phyloP scores from a whole-genome alignment of 805 yeast genomes.

The Candida patagonica region DNA sequence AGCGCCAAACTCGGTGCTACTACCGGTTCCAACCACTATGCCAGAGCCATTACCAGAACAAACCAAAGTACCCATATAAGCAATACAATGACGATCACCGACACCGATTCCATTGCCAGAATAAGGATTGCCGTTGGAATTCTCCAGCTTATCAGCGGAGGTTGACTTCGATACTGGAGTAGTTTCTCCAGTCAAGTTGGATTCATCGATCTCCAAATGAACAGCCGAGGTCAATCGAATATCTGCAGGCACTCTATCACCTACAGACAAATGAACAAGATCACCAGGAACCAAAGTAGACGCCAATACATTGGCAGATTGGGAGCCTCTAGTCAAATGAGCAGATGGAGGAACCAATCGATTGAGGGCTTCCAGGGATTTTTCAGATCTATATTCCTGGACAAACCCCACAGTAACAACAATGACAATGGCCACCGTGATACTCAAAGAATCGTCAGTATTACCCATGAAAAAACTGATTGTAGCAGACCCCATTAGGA shows the following conservation, averaged over 20 bases:
- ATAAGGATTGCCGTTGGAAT: slow-evolving; percentile 21
- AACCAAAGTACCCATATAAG: slow-evolving; percentile 95
- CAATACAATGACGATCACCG: slow-evolving; percentile 66
- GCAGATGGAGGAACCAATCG: slow-evolving; percentile 96
- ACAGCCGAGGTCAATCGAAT: slow-evolving; percentile 69
- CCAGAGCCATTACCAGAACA: slow-evolving; percentile 95
- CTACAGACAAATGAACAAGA: slow-evolving; percentile 77
- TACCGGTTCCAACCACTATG: slow-evolving; percentile 83
- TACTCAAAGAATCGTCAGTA: slow-evolving; percentile 89
- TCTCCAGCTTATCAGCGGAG: slow-evolving; percentile 28
- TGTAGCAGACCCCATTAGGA: slow-evolving; percentile 82
- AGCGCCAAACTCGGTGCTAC: slow-evolving; percentile 84
- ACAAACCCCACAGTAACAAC: slow-evolving; percentile 97
- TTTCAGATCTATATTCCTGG: slow-evolving; percentile 93
- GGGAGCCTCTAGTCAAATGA: slow-evolving; percentile 75
- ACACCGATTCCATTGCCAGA: slow-evolving; percentile 32
- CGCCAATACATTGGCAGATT: slow-evolving; percentile 75
- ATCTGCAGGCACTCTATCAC: slow-evolving; percentile 97
- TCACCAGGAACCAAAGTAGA: slow-evolving; percentile 92
- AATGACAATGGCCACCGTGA: slow-evolving; percentile 81
- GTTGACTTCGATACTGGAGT: slow-evolving; percentile 67
- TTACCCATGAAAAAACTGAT: slow-evolving; percentile 91
- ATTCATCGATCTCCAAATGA: slow-evolving; percentile 81
- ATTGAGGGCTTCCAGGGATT: slow-evolving; percentile 86
- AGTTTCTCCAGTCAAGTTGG: slow-evolving; percentile 92